Evolutionary conservation across 2,329 filamentous ascomycete species (phyloP).

Genomic region (Lachnellula subtilissima): DNA sequence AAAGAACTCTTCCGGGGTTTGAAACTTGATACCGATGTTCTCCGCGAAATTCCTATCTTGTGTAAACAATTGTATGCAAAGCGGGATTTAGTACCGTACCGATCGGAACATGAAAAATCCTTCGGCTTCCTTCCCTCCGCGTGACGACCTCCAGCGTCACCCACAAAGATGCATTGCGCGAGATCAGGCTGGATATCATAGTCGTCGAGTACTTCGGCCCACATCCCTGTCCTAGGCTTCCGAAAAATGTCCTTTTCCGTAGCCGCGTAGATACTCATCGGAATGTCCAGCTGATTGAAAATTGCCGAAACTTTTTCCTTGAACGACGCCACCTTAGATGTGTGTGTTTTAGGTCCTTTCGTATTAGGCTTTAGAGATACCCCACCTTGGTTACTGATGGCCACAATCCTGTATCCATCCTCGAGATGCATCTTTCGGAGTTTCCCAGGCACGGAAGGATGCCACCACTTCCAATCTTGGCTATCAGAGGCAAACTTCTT

Average conservation of each 20-base stretch:
- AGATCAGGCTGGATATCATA: slow-evolving; percentile 52
- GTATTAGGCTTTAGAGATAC: slow-evolving; percentile 68
- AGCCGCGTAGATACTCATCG: slow-evolving; percentile 78
- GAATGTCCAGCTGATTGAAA: slow-evolving; percentile 67
- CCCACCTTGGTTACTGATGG: slow-evolving; percentile 87
- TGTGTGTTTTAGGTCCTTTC: slow-evolving; percentile 63
- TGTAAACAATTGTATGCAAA: slow-evolving; percentile 9
- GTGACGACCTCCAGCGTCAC: slow-evolving; percentile 70
- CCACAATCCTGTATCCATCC: slow-evolving; percentile 67
- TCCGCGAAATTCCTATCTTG: slow-evolving; percentile 68
- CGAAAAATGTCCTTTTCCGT: slow-evolving; percentile 76
- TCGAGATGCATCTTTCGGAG: slow-evolving; percentile 61
- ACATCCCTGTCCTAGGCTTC: slow-evolving; percentile 88
- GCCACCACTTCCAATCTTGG: slow-evolving; percentile 94
- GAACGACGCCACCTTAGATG: slow-evolving; percentile 69
- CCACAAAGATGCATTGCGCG: slow-evolving; percentile 73
- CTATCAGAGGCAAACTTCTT: slow-evolving; percentile 69
- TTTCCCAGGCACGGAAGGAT: slow-evolving; percentile 60
- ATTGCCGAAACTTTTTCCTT: slow-evolving; percentile 73
- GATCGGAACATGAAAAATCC: slow-evolving; percentile 62
- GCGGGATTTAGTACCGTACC: slow-evolving; percentile 17
- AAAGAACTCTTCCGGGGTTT: slow-evolving; percentile 92
- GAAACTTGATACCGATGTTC: slow-evolving; percentile 75
- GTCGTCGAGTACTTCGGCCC: slow-evolving; percentile 60
- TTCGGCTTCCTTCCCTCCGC: slow-evolving; percentile 44